phyloP scores from a whole-genome alignment of 768 basidiomycete genomes.

The Termitomyces bulborhizus region DNA sequence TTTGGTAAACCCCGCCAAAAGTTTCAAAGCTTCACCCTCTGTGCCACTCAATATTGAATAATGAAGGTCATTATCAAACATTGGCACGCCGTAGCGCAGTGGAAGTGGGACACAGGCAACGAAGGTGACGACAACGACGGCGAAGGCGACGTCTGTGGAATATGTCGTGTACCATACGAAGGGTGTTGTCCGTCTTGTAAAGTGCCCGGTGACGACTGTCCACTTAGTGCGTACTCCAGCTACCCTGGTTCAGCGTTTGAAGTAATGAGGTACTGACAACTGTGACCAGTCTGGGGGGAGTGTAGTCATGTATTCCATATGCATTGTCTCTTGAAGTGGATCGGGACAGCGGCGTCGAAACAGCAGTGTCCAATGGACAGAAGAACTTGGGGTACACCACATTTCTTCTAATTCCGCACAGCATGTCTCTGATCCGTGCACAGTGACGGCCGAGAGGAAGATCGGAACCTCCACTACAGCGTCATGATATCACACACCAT shows the following conservation, averaged over 20 bases:
- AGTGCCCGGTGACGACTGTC: slow-evolving; percentile 94
- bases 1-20: background rate
- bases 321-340: slow-evolving; percentile 98
- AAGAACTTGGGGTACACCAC: slow-evolving; percentile 75
- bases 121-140: slow-evolving; percentile 35
- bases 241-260: slow-evolving; percentile 11
- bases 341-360: slow-evolving; percentile 83
- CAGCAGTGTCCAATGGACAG: slow-evolving; percentile 99
- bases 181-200: slow-evolving; percentile 96
- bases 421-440: background rate
- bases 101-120: slow-evolving; percentile 72
- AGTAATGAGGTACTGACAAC: background rate
- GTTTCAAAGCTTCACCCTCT: background rate
- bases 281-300: slow-evolving; percentile 86
- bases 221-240: slow-evolving; percentile 56
- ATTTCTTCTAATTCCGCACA: background rate
- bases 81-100: slow-evolving; percentile 86
- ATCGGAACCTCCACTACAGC: slow-evolving; percentile 19
- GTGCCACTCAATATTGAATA: slow-evolving; percentile 23
- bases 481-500: slow-evolving; percentile 4
- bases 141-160: slow-evolving; percentile 69
- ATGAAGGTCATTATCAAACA: slow-evolving; percentile 84
- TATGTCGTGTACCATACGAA: slow-evolving; percentile 89
- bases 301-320: slow-evolving; percentile 98
- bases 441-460: slow-evolving; percentile 53